A percentile compares a stretch with the other conserved stretches of the same genome.
Conservation (phyloP, 371 early-diverging fungal species). For the Phascolomyces articulosus region DNA sequence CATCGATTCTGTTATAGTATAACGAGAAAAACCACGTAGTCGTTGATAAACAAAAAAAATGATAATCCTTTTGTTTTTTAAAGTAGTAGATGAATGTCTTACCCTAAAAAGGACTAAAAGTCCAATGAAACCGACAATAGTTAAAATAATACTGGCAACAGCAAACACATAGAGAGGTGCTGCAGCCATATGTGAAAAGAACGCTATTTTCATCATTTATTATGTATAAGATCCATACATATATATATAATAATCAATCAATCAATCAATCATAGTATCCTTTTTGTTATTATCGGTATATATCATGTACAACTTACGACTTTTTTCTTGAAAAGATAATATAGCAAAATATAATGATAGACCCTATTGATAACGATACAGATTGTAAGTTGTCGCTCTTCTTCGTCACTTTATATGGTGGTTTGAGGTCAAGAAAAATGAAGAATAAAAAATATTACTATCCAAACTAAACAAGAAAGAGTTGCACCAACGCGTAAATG, state of each 20-base stretch:
- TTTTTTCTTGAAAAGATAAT: constrained; percentile 44
- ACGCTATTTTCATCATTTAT: constrained; percentile 29
- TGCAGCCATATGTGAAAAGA: constrained; percentile 34
- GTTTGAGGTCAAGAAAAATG: background rate
- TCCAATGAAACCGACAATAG: constrained; percentile 31
- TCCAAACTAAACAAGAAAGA: constrained; percentile 45
- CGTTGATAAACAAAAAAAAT: background rate
- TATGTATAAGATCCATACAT: too few species aligned
- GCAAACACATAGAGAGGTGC: constrained; percentile 45
- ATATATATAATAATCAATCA: too few species aligned
- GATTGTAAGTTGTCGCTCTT: too few species aligned
- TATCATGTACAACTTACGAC: constrained; percentile 54
- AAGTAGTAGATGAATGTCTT: background rate
- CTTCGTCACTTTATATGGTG: too few species aligned
- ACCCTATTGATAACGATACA: constrained; percentile 23
- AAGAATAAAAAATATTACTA: constrained; percentile 26
- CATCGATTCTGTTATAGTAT: constrained; percentile 20
- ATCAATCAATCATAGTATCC: too few species aligned
- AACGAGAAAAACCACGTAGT: too few species aligned
- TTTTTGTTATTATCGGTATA: too few species aligned
- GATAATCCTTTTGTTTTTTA: too few species aligned
- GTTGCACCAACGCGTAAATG: constrained; percentile 46
- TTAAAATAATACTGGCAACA: constrained; percentile 37
- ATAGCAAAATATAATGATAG: constrained; percentile 51
- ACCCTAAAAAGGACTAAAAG: constrained; percentile 36